Percentiles rank a stretch among this genome's conserved stretches.
Evolutionary conservation across 208 protist species (phyloP).

Genomic region (Acanthamoeba triangularis): DNA sequence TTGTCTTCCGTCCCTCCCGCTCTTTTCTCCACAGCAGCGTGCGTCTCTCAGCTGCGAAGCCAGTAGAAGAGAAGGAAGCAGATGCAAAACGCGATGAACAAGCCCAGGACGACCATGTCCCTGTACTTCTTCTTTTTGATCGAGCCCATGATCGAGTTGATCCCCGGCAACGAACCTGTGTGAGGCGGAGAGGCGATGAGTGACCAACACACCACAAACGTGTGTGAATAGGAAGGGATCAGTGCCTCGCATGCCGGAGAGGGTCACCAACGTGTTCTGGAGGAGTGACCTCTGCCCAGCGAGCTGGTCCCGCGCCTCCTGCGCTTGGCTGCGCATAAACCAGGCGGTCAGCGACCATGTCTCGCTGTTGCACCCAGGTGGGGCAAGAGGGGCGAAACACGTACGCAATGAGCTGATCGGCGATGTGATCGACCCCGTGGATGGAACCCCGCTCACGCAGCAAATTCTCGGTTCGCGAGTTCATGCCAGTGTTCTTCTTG

Average conservation of each 20-base stretch:
- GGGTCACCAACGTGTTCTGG: not conserved
- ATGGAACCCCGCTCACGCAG: constrained; percentile 30
- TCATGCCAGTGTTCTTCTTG: constrained; percentile 67
- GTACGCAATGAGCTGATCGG: constrained; percentile 52
- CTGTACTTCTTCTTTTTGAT: constrained; percentile 75
- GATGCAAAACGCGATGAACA: constrained; percentile 67
- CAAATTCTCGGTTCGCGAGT: constrained; percentile 30
- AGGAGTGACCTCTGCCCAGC: constrained; percentile 26
- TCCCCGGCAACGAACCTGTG: constrained; percentile 53
- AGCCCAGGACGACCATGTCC: constrained; percentile 52
- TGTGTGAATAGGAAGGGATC: not conserved
- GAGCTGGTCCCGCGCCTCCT: constrained; percentile 23
- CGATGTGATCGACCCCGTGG: constrained; percentile 51
- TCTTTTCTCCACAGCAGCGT: no score
- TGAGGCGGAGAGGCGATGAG: not conserved
- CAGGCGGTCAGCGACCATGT: no score
- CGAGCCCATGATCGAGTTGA: constrained; percentile 55
- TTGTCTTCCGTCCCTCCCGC: no score
- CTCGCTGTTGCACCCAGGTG: no score
- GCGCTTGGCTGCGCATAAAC: constrained; percentile 51
- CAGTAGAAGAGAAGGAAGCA: constrained; percentile 74
- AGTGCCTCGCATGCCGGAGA: constrained; percentile 35
- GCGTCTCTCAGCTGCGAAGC: constrained; percentile 29
- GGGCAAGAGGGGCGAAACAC: not conserved
- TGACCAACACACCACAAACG: not conserved